Base-by-base conservation (phyloP, 2,329 filamentous ascomycete species). In the Trichoderma sp. region DNA sequence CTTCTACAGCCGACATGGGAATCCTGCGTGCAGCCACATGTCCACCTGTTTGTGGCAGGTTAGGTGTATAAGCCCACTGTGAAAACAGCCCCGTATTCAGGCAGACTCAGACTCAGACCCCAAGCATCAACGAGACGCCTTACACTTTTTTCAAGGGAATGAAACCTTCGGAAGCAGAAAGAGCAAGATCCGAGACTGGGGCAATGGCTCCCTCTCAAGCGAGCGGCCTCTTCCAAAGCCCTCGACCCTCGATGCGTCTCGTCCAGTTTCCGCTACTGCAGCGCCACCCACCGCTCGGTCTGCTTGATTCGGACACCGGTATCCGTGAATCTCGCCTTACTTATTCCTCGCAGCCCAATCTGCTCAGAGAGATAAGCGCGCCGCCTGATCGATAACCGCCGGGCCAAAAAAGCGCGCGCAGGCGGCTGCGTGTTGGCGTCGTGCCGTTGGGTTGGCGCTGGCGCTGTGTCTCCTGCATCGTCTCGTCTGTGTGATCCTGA, bases 281-380 rank as follows among this genome's bases (percentile, higher is more conserved):
- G 66, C 52, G 58, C 64, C 64, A 52, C 64, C 64, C 55, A 37
- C 64, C 52, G 29, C 37, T 67, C 64, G 64, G 64, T 67, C 64
- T 37, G 37, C 64, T 67, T 56, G 64, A 67, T 67, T 67, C 35
- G 55, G 64, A 67, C 64, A 59, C 64, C 40, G n/a, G 37, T 31
- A 40, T 37, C 55, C 31, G 27, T 8, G 63, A 49, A 29, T 29
- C 37, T 59, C 33, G 53, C 27, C 14, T 7, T 40, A 16, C 37
- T 40, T 35, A 27, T 49, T 49, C 52, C 14, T 57, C 31, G 37
- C 55, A 13, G 16, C 55, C 56, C 13, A 37, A 33, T 27, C 52
- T 19, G 33, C 24, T 24, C 16, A 35, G 55, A 16, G n/a, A 52
- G 55, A 67, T 67, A 67, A 58, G 64, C 64, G 64, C 64, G 64